Base-by-base conservation (phyloP, 2,329 filamentous ascomycete genomes). In the Claviceps purpurea region DNA sequence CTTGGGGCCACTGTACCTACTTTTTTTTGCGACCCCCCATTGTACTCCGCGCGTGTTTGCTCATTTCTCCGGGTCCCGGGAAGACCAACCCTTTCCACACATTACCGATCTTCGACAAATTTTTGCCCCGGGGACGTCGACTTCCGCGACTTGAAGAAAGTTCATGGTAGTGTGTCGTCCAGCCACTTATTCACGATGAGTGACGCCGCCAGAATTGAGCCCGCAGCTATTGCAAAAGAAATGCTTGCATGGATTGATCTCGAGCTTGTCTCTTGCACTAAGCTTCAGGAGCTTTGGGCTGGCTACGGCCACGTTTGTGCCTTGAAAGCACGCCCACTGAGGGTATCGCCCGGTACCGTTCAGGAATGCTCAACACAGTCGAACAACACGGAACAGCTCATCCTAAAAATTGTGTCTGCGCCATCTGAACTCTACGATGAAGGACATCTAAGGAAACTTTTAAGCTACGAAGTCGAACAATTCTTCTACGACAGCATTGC, bases 381-480 rank as follows among this genome's bases (percentile, higher is more conserved):
- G 8, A 56, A 54, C 39, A 54, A 54, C 38, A 53, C 56, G 14
- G 63, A 61, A 1, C 66, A 69, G 1, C 65, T 81, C 39, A 72
- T 85, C 11, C 63, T 85, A 6, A 85, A 85, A 59, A 69, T 81
- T 50, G 79, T 84, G 41, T 73, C 73, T 0, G 78, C 78, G 6
- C 78, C 79, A 0, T 59, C 63, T 41, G 50, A 54, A 34, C 55
- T 50, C 0, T 46, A 50, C 0, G 75, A 82, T 40, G 81, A 85
- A 58, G 79, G 81, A 0, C 81, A 85, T 56, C 58, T 79, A 0
- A 74, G 82, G 6, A 86, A 86, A 60, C 74, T 85, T 54, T 63
- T 85, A 30, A 84, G 79, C 60, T 86, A 86, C 56, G 72, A 81
- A 46, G 78, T 84, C 3, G 82, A 86, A 63, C 80, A 82, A 59